Evolutionary conservation across 1,139 yeast species (phyloP), one percentile per base, ranked within the genome.

Genomic region (Suhomyces taliae): DNA sequence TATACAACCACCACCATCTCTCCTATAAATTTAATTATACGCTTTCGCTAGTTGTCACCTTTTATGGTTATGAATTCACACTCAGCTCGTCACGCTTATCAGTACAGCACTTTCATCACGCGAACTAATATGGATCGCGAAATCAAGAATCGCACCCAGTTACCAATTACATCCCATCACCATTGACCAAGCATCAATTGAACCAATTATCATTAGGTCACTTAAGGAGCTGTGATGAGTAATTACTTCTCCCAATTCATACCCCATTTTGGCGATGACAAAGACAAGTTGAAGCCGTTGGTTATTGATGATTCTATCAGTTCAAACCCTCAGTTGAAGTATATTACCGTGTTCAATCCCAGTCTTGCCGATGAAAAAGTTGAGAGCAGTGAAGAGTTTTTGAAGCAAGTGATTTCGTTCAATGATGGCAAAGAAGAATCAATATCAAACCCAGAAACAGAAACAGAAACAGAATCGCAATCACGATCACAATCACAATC

Each of bases 401-500:
- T 51, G 38, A 58, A 62, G 39, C 76, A 71, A 48, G 60, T 70
- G 12, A 42, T 70, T 8, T 62, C 69, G 40, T 70, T 68, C 47
- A 52, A 62, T n/a, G 51, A 63, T 2, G 36, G 53, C 38, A 37
- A 49, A n/a, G 53, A 39, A 4, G 51, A 50, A n/a, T 48, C 24
- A 19, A 19, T 19, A 6, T 19, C 48, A 2, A 54, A 51, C 14
- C 41, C 54, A 9, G 39, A 37, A 19, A 19, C 24, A 19, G 24
- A 19, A 4, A 40, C 54, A 9, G 39, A 37, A 19, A 19, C 24
- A 19, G 24, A 19, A 4, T 19, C 24, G 24, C 4, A 19, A 19
- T 19, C 24, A 19, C 24, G 3, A 19, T 19, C 24, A 19, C 24
- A 19, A 19, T 19, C 24, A 19, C 24, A 19, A 19, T 19, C 24